Base-by-base conservation (phyloP, 2,329 filamentous ascomycete species). In the Colletotrichum sp. region DNA sequence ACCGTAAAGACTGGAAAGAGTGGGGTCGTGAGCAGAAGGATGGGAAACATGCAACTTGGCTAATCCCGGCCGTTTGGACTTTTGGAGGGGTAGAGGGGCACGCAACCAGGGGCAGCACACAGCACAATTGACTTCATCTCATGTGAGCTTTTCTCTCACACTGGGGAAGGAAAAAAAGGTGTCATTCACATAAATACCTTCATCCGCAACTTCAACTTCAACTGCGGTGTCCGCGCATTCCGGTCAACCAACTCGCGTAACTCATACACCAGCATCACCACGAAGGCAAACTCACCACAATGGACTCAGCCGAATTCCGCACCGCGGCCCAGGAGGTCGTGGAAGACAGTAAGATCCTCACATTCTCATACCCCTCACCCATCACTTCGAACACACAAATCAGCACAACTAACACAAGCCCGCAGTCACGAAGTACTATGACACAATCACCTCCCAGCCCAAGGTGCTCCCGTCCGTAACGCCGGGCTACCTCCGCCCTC, bases 401-500 rank as follows among this genome's bases (percentile, higher is more conserved):
- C 69, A 73, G n/a, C 68, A 65, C 36, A 52, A 60, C 57, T 69
- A 65, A 63, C 21, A 60, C 18, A 60, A 62, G 12, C 60, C 21
- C 32, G 1, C 81, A 97, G 95, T 98, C 81, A 92, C 95, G 81
- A 89, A 92, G 70, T 98, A 98, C 88, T 96, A 97, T 82, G 92
- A 96, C 77, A 94, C 89, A 26, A 89, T 98, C 71, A 88, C 91
- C 66, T 88, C 91, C 3, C 92, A 92, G 21, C 70, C 70, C 32
- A 92, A 91, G 62, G 96, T 98, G 49, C 88, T 98, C 10, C 94
- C 96, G 15, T 91, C 91, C 69, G 93, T 98, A 66, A 88, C 94
- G 75, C 96, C 96, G 0, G 96, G 96, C 72, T 99, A 98, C 83
- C 92, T 99, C 12, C 91, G 92, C 64, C 93, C 94, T 62, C 90